Conservation (phyloP, 2,329 filamentous ascomycete genomes). For the Penicillium sp. region DNA sequence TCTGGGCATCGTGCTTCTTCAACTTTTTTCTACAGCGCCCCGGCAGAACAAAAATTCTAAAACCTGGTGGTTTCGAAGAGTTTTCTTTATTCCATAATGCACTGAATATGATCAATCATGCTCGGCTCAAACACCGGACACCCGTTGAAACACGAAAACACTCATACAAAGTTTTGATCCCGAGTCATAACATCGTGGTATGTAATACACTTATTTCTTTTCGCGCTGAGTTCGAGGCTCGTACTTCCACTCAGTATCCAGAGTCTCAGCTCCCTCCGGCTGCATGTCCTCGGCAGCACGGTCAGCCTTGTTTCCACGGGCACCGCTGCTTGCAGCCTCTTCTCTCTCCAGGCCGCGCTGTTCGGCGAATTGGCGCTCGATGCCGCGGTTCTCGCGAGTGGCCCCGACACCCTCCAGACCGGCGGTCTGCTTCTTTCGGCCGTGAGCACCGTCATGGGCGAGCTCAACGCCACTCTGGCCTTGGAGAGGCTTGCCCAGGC, state of each 20-base stretch:
- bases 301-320: conserved; percentile 29
- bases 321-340: conserved; percentile 17
- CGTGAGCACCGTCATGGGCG: conserved; percentile 45
- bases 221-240: conserved; percentile 28
- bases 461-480: conserved; percentile 52
- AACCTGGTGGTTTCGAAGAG: neutral
- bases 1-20: too few relatives aligned
- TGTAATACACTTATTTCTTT: neutral
- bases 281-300: conserved; percentile 31
- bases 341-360: conserved; percentile 33
- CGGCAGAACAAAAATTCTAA: neutral
- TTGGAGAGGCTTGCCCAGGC: conserved; percentile 52
- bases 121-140: neutral
- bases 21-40: neutral
- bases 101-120: neutral
- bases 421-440: conserved; percentile 41
- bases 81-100: neutral
- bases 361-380: conserved; percentile 24
- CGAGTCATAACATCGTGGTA: neutral
- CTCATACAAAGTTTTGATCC: neutral
- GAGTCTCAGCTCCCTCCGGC: conserved; percentile 30
- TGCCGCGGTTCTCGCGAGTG: conserved; percentile 14
- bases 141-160: neutral
- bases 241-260: conserved; percentile 27
- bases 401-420: conserved; percentile 48